Evolutionary conservation across 257 asterid species (phyloP).

Genomic region (Salvia miltiorrhiza): DNA sequence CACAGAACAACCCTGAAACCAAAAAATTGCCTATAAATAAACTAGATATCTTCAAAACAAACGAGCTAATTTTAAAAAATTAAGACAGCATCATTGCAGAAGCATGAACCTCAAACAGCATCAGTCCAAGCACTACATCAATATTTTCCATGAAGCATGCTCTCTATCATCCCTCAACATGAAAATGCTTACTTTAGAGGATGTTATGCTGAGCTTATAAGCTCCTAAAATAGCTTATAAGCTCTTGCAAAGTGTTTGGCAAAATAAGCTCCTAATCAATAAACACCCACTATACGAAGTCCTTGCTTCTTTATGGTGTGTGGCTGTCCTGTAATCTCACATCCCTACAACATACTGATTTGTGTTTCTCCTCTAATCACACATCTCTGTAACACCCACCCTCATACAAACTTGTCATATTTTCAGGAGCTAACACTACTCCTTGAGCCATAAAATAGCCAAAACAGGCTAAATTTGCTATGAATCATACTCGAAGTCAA

Average conservation of each 20-base stretch:
- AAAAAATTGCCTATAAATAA: conserved; percentile 6
- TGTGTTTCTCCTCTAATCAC: conserved; percentile 10
- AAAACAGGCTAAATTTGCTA: not conserved
- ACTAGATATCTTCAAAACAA: not conserved
- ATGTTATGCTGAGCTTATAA: no score
- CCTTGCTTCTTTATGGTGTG: no score
- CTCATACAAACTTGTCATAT: not conserved
- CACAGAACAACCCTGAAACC: conserved; percentile 1
- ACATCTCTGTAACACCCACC: not conserved
- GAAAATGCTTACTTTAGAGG: not conserved
- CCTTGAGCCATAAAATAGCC: not conserved
- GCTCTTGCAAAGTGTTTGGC: no score
- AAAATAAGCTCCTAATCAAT: no score
- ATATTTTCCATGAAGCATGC: not conserved
- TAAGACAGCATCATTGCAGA: not conserved
- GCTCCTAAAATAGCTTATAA: no score
- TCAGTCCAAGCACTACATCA: not conserved
- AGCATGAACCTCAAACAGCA: not conserved
- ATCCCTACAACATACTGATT: not conserved
- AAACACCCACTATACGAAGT: not conserved
- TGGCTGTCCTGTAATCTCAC: conserved; percentile 3
- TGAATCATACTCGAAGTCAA: not conserved
- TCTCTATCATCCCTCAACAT: not conserved
- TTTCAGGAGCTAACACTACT: not conserved
- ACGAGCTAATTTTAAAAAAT: not conserved